phyloP scores from a whole-genome alignment of 2,329 filamentous ascomycete species.

The Coniochaeta sp. region DNA sequence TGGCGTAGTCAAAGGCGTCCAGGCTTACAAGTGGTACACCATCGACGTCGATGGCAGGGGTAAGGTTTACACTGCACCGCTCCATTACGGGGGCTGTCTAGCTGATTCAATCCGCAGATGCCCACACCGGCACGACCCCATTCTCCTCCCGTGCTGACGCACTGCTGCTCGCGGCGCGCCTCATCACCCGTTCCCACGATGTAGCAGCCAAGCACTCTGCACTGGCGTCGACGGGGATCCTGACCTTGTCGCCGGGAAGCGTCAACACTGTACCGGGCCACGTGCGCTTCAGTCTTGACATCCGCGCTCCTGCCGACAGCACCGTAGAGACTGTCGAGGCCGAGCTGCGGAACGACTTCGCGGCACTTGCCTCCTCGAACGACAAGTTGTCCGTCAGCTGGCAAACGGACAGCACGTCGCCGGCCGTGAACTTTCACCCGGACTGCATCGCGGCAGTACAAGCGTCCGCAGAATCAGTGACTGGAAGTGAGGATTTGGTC shows the following conservation, averaged over 20 bases:
- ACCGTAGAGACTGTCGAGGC: slow-evolving; percentile 37
- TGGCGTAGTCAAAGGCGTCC: slow-evolving; percentile 64
- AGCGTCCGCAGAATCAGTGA: slow-evolving; percentile 40
- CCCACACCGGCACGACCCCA: slow-evolving; percentile 69
- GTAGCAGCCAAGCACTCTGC: slow-evolving; percentile 16
- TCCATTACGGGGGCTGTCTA: not conserved
- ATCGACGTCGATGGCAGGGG: slow-evolving; percentile 53
- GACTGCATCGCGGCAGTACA: slow-evolving; percentile 62
- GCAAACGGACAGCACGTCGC: slow-evolving; percentile 53
- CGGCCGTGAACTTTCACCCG: slow-evolving; percentile 57
- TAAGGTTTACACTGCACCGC: not conserved
- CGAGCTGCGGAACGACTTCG: slow-evolving; percentile 29
- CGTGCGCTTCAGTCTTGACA: slow-evolving; percentile 60
- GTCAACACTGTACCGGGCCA: slow-evolving; percentile 63
- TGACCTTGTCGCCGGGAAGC: slow-evolving; percentile 34
- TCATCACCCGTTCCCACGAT: slow-evolving; percentile 21
- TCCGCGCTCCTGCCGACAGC: slow-evolving; percentile 49
- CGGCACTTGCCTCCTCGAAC: not conserved
- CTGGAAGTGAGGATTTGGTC: slow-evolving; percentile 26
- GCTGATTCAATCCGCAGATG: slow-evolving; percentile 32
- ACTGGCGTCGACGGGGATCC: slow-evolving; percentile 20
- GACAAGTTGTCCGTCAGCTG: slow-evolving; percentile 29
- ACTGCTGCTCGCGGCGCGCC: slow-evolving; percentile 23
- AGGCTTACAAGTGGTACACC: slow-evolving; percentile 69
- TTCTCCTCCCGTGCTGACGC: slow-evolving; percentile 23